Conservation (phyloP, 768 basidiomycete species). For the Suillus lakei region DNA sequence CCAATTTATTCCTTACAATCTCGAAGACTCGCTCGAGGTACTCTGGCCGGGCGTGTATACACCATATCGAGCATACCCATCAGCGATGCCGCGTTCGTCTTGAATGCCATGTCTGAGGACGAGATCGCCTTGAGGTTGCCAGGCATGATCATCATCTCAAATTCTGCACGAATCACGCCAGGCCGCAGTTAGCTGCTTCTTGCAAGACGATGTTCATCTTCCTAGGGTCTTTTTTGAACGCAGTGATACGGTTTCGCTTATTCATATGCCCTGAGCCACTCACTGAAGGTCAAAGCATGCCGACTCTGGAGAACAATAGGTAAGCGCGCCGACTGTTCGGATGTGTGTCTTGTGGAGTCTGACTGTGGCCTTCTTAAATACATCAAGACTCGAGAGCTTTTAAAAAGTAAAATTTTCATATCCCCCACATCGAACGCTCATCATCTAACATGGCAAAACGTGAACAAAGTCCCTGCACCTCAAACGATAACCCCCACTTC, state of each 20-base stretch:
- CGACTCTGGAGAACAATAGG: not conserved
- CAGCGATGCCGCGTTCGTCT: not conserved
- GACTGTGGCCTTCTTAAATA: not conserved
- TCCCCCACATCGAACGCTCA: not conserved
- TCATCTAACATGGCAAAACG: not conserved
- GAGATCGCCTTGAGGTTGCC: not conserved
- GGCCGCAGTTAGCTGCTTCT: not conserved
- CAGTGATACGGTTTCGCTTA: not conserved
- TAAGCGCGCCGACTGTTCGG: not conserved
- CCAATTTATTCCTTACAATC: not conserved
- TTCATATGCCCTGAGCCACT: not conserved
- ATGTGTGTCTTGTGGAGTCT: not conserved
- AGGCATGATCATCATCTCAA: not conserved
- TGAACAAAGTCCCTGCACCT: not conserved
- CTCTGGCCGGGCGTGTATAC: not conserved
- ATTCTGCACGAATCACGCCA: not conserved
- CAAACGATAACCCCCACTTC: constrained; percentile 1
- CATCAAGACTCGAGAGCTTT: not conserved
- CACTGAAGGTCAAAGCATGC: not conserved
- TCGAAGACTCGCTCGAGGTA: not conserved
- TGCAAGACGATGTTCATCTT: not conserved
- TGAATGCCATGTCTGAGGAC: not conserved
- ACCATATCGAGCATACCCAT: not conserved
- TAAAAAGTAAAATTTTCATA: not conserved
- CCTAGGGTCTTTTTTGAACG: not conserved